Base-by-base conservation (phyloP, 257 asterid species). In the Handroanthus guayacan region DNA sequence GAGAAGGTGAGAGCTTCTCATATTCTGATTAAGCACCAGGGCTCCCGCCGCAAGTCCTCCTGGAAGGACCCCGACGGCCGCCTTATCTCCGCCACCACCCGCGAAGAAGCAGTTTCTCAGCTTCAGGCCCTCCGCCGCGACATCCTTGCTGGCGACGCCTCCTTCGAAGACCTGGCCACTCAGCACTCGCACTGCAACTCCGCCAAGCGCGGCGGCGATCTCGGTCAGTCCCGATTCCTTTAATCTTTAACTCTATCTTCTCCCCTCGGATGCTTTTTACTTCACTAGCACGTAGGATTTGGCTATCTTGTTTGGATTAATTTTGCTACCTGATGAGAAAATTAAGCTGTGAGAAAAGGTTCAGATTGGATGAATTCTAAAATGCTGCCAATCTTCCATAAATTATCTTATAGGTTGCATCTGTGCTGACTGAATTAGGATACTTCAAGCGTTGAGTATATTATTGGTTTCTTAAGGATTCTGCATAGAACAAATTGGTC, bases 141-240 rank as follows among this genome's bases (percentile, higher is more conserved):
- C 67, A 86, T 95, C 83, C 82, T 88, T 37, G 69, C 95, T 34
- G 98, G 92, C n/a, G 86, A 82, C 18, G 89, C 88, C 64, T 84
- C 88, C 62, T 95, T 95, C 80, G 72, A 87, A 64, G 96, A 91
- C 67, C 81, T 95, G 72, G 99, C 99, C 20, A 36, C 87, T 10
- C 64, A 80, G 50, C 78, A 81, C 87, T 95, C 99, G 4, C 93
- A 95, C 83, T 95, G 99, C 82, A 88, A 75, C 90, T 95, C 99
- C 80, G 97, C 97, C 79, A 95, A 92, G 85, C 97, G 97, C 77
- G 96, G 97, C 74, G 99, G 99, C 38, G 97, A 95, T 86, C 92
- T 95, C 61, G 98, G 99, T 95, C 45, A 16, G 89, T 54, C 43
- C 66, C 82, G 38, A 20, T 62, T 69, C 41, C 43, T n/a, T 66